Evolutionary conservation across 345 rosid genomes (phyloP), one percentile per base, ranked within the genome.

Genomic region (Arabis alpina): DNA sequence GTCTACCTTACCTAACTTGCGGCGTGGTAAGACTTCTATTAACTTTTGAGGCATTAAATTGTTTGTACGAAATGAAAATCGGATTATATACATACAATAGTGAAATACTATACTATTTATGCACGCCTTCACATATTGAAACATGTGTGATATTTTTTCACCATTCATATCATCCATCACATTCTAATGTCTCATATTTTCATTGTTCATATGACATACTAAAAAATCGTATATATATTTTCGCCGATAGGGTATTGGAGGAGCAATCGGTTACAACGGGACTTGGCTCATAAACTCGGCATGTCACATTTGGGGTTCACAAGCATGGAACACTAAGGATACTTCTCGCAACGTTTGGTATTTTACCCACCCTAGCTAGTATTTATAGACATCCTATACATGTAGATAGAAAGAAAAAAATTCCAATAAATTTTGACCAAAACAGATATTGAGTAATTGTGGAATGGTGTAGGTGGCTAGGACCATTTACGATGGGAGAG

Each of bases 261-360:
- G 57, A 49, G 55, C 70, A 25, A 78, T 84, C 75, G 88, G 82
- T 1, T 90, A 80, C 74, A 90, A 90, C 76, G 81, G 87, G 74
- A 90, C 97, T 5, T 93, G 91, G 90, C 78, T 88, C 6, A 87
- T 90, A 59, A 90, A 88, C 66, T 93, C 97, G 15, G 97, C 86
- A 49, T 88, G 90, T 47, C 98, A 93, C 81, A 83, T 87, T 2
- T 90, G 95, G 98, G 98, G 98, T 39, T 80, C 77, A 7, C 93
- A 79, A 66, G 83, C 82, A 2, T 93, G 97, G 97, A 87, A 85
- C 68, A 90, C 96, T 2, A 82, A 92, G 8, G 97, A 93, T 70
- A 66, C 90, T 14, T 90, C 98, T 43, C 79, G 84, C 76, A 90
- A 90, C 86, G 80, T 88, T 54, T 90, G 96, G 96, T 90, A 88